A percentile compares a stretch with the other conserved stretches of the same genome.
Conservation (phyloP, 345 rosid species). For the Sisymbrium altissimum region DNA sequence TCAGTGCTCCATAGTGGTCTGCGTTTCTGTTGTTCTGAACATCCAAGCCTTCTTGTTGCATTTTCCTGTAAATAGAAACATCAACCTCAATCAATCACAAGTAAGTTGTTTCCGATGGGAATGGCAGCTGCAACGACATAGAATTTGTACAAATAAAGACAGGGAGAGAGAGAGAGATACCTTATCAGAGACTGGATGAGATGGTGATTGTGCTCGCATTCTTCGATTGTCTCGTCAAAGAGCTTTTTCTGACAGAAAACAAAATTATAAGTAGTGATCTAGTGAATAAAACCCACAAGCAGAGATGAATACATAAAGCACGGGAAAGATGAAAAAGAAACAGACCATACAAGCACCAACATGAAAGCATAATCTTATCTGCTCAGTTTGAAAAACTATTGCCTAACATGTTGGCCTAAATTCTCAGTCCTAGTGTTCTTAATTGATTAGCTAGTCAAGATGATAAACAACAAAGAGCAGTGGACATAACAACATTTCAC, state of each 20-base stretch:
- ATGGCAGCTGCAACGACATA: not conserved
- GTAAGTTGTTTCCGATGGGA: not conserved
- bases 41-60: constrained; percentile 84
- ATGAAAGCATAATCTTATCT: not conserved
- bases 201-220: constrained; percentile 54
- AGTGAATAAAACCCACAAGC: too few relatives aligned
- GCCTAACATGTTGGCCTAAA: too few relatives aligned
- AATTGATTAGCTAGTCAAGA: too few relatives aligned
- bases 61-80: constrained; percentile 50
- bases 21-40: constrained; percentile 72
- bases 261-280: not conserved
- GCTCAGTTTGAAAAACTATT: too few relatives aligned
- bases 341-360: not conserved
- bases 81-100: not conserved
- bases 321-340: too few relatives aligned
- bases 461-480: too few relatives aligned
- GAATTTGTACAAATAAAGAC: not conserved
- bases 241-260: constrained; percentile 47
- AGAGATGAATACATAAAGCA: too few relatives aligned
- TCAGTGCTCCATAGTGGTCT: constrained; percentile 84
- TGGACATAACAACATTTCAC: too few relatives aligned
- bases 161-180: constrained; percentile 28
- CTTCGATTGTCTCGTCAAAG: constrained; percentile 52
- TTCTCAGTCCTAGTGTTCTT: too few relatives aligned
- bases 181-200: constrained; percentile 59